A percentile compares a stretch with the other conserved stretches of the same genome.
Conservation (phyloP, 805 yeast species). For the Lipomyces mesembrius region DNA sequence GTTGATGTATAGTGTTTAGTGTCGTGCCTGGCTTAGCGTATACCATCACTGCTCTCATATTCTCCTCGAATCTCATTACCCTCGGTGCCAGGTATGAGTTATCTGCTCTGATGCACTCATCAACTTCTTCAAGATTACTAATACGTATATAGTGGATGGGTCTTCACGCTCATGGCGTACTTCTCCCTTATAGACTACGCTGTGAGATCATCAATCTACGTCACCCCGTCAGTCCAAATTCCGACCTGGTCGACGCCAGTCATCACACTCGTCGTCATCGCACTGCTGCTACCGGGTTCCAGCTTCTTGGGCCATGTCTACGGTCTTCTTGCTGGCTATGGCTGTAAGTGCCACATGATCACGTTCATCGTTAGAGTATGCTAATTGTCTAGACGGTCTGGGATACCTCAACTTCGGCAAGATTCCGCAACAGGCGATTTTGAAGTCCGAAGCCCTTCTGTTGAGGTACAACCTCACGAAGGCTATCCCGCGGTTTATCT, state of each 20-base stretch:
- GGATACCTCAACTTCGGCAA: constrained; percentile 30
- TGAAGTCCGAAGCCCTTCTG: constrained; percentile 19
- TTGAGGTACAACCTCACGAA: constrained; percentile 19
- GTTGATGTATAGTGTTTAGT: constrained; percentile 19
- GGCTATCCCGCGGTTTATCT: constrained; percentile 30
- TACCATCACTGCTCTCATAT: constrained; percentile 12
- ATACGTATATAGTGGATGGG: constrained; percentile 28
- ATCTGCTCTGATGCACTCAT: not conserved
- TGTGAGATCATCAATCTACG: constrained; percentile 27
- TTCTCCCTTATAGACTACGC: constrained; percentile 33
- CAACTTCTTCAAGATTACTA: not conserved
- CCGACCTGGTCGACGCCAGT: constrained; percentile 36
- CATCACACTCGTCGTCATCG: constrained; percentile 27
- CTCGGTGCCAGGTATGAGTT: constrained; percentile 26
- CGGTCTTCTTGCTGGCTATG: constrained; percentile 31
- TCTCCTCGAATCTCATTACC: constrained; percentile 9
- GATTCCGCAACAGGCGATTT: constrained; percentile 24
- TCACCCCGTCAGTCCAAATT: constrained; percentile 27
- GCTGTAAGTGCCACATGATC: constrained; percentile 11
- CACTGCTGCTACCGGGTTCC: constrained; percentile 34
- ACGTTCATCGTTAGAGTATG: not conserved
- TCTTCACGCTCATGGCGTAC: constrained; percentile 35
- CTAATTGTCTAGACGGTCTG: constrained; percentile 20
- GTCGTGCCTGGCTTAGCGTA: constrained; percentile 34
- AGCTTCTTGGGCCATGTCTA: constrained; percentile 30